Conservation (phyloP, 2,329 filamentous ascomycete genomes). For the Penicillium aurantiogriseum region DNA sequence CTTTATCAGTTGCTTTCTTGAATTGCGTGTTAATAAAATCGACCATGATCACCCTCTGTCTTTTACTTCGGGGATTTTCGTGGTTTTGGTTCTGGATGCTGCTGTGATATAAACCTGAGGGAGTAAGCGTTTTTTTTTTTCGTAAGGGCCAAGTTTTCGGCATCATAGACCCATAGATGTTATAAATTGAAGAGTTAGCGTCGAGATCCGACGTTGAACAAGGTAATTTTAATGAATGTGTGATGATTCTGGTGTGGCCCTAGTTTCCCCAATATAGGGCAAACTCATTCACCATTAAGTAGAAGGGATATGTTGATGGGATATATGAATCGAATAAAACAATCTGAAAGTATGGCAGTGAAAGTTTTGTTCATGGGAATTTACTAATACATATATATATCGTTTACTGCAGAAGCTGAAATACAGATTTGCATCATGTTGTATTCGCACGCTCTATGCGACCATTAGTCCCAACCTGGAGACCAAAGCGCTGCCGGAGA, state of each 20-base stretch:
- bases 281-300: neutral
- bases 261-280: neutral
- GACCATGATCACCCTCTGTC: neutral
- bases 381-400: neutral
- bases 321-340: neutral
- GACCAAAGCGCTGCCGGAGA: constrained; percentile 39
- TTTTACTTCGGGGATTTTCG: neutral
- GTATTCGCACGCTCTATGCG: constrained; percentile 32
- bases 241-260: neutral
- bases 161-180: neutral
- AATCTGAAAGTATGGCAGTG: neutral
- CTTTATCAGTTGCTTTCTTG: neutral
- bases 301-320: neutral
- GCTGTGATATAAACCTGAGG: neutral
- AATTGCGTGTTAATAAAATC: neutral
- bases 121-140: neutral
- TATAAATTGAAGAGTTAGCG: neutral
- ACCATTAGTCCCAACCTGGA: constrained; percentile 37
- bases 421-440: constrained; percentile 5
- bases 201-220: too few relatives aligned
- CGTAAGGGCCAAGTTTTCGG: neutral
- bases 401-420: neutral
- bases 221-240: neutral
- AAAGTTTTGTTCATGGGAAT: neutral
- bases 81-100: neutral